These are phyloP conservation scores for Chrysophaeum taylorii DNA, from an alignment of 352 stramenopile species.

Conservation along the genomic window DNA sequence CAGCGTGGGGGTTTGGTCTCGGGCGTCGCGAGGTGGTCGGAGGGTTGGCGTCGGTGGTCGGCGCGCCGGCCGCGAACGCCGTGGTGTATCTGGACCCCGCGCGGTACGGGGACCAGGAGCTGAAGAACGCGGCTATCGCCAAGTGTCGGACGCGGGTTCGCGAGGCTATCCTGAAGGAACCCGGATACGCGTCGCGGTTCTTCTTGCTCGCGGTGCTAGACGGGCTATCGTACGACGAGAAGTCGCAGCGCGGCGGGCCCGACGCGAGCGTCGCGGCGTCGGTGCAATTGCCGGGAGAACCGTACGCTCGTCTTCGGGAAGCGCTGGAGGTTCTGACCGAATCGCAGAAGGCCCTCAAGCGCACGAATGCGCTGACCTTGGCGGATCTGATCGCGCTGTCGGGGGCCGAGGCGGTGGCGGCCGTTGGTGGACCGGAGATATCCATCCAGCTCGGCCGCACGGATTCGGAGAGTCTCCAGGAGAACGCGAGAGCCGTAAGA, in stretches of 20 bases:
- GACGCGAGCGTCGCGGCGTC: constrained; percentile 32
- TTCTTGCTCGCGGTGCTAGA: constrained; percentile 48
- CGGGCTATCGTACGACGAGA: constrained; percentile 41
- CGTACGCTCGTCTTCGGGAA: constrained; percentile 29
- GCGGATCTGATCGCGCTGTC: constrained; percentile 47
- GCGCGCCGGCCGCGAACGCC: constrained; percentile 30
- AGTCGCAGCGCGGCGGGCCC: constrained; percentile 40
- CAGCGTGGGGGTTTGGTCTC: too few species aligned
- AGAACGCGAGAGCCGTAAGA: neutral
- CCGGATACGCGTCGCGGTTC: constrained; percentile 41
- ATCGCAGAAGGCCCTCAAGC: constrained; percentile 45
- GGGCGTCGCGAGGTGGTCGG: too few species aligned
- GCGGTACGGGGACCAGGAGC: constrained; percentile 58
- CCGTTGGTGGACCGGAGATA: constrained; percentile 46
- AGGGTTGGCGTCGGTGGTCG: neutral
- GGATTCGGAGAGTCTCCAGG: neutral
- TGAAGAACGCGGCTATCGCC: constrained; percentile 47
- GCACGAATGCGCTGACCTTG: constrained; percentile 47
- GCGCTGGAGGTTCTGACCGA: constrained; percentile 40
- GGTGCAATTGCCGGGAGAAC: neutral
- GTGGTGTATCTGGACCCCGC: constrained; percentile 53
- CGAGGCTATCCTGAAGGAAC: constrained; percentile 46
- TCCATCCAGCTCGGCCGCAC: constrained; percentile 45
- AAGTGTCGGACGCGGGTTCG: constrained; percentile 42
- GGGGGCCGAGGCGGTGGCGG: constrained; percentile 43